phyloP scores from a whole-genome alignment of 2,329 filamentous ascomycete species.

The Pezicula neosporulosa region DNA sequence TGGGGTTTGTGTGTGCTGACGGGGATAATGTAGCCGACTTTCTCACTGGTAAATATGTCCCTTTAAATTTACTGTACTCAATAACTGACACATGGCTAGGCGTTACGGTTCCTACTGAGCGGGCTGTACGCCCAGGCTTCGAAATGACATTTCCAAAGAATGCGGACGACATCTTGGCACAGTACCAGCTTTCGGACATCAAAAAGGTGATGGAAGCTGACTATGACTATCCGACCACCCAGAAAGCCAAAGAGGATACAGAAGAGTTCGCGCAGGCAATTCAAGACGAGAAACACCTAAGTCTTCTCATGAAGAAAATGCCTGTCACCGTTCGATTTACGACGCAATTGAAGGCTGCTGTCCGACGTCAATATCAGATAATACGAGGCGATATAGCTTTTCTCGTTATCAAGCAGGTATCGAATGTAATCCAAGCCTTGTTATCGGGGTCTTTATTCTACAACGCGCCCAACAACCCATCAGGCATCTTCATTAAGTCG shows the following conservation, averaged over 20 bases:
- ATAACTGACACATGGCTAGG: slow-evolving; percentile 17
- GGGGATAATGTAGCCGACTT: slow-evolving; percentile 64
- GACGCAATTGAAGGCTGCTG: slow-evolving; percentile 52
- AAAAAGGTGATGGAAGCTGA: slow-evolving; percentile 48
- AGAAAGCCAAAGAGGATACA: slow-evolving; percentile 39
- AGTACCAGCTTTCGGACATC: slow-evolving; percentile 50
- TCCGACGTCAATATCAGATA: slow-evolving; percentile 61
- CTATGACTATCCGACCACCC: slow-evolving; percentile 51
- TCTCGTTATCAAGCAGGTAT: slow-evolving; percentile 58
- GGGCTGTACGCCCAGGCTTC: slow-evolving; percentile 48
- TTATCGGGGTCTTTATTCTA: slow-evolving; percentile 68
- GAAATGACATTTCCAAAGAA: slow-evolving; percentile 42
- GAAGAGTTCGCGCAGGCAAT: slow-evolving; percentile 51
- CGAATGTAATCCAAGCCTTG: slow-evolving; percentile 55
- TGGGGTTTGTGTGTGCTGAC: slow-evolving; percentile 60
- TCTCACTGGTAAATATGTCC: slow-evolving; percentile 42
- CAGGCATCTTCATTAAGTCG: slow-evolving; percentile 60
- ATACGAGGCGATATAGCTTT: slow-evolving; percentile 62
- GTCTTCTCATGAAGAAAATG: slow-evolving; percentile 45
- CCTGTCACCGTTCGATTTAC: slow-evolving; percentile 52
- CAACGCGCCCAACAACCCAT: slow-evolving; percentile 52
- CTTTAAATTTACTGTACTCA: too few species aligned
- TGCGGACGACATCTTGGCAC: slow-evolving; percentile 38
- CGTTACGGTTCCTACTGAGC: slow-evolving; percentile 54
- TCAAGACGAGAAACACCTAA: slow-evolving; percentile 49